These are phyloP conservation scores for Ganoderma sp. DNA, from an alignment of 1,284 basidiomycete species.

Conservation along the genomic window DNA sequence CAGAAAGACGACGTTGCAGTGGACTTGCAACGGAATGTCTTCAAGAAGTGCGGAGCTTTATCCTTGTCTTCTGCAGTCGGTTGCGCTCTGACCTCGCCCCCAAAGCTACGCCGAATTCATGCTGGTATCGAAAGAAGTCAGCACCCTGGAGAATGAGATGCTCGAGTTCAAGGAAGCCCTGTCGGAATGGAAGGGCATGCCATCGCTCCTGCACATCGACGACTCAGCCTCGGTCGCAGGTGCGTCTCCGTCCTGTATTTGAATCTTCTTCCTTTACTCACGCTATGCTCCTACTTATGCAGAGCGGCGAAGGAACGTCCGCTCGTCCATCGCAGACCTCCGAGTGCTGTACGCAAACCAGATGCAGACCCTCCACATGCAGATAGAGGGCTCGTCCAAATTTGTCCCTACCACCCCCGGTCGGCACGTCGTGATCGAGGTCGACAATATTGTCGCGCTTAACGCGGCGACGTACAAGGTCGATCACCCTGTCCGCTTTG, in stretches of 20 bases:
- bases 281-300: slow-evolving; percentile 5
- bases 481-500: slow-evolving; percentile 86
- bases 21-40: slow-evolving; percentile 84
- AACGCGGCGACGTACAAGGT: slow-evolving; percentile 97
- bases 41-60: slow-evolving; percentile 74
- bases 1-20: slow-evolving; percentile 70
- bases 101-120: slow-evolving; percentile 95
- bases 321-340: slow-evolving; percentile 92
- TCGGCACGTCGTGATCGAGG: slow-evolving; percentile 89
- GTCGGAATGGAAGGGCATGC: slow-evolving; percentile 94
- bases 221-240: slow-evolving; percentile 66
- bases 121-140: slow-evolving; percentile 95
- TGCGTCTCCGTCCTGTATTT: slow-evolving; percentile 31
- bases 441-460: slow-evolving; percentile 83
- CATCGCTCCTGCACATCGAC: slow-evolving; percentile 89
- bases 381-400: slow-evolving; percentile 96
- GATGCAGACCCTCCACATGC: slow-evolving; percentile 88
- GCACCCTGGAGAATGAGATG: slow-evolving; percentile 96
- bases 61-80: slow-evolving; percentile 20
- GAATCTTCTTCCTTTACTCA: background rate
- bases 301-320: slow-evolving; percentile 71
- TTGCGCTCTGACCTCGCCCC: background rate
- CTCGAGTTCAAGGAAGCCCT: slow-evolving; percentile 94
- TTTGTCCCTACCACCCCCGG: slow-evolving; percentile 91
- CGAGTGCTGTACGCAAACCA: slow-evolving; percentile 94